Conservation (phyloP, 805 yeast genomes). For the Wickerhamomyces bovis region DNA sequence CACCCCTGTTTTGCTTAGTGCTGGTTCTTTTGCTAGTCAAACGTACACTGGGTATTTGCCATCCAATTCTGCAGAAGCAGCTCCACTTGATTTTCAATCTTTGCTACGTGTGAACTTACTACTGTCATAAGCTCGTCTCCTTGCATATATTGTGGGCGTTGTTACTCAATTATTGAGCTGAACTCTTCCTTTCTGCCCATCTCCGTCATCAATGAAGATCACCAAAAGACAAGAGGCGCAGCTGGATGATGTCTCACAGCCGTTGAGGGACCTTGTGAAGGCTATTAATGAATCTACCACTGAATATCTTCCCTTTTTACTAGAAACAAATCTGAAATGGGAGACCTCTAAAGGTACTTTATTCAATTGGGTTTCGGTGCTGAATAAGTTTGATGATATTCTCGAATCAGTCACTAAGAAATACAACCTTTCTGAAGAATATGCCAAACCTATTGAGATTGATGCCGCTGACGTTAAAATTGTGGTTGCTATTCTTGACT, state of each 20-base stretch:
- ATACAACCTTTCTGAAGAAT: conserved; percentile 43
- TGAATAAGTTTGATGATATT: conserved; percentile 70
- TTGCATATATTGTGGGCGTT: too few species aligned
- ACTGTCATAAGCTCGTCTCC: not conserved
- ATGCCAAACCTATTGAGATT: conserved; percentile 42
- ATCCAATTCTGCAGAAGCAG: not conserved
- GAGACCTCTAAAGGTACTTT: conserved; percentile 63
- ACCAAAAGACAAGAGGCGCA: conserved; percentile 23
- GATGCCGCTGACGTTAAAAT: conserved; percentile 39
- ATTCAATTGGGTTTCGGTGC: conserved; percentile 67
- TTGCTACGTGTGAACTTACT: not conserved
- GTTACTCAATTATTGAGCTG: not conserved
- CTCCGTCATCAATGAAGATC: conserved; percentile 16
- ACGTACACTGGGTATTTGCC: not conserved
- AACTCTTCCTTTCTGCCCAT: not conserved
- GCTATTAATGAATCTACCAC: conserved; percentile 33
- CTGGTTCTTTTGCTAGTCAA: not conserved
- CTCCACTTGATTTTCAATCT: not conserved
- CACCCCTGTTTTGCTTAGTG: not conserved
- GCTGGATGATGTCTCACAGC: conserved; percentile 21
- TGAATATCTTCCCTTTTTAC: conserved; percentile 33
- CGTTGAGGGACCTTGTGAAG: conserved; percentile 32
- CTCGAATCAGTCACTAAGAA: conserved; percentile 48
- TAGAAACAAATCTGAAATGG: conserved; percentile 42
- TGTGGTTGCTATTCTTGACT: conserved; percentile 48